phyloP scores from a whole-genome alignment of 768 basidiomycete species.

The Psilocybe azurescens region DNA sequence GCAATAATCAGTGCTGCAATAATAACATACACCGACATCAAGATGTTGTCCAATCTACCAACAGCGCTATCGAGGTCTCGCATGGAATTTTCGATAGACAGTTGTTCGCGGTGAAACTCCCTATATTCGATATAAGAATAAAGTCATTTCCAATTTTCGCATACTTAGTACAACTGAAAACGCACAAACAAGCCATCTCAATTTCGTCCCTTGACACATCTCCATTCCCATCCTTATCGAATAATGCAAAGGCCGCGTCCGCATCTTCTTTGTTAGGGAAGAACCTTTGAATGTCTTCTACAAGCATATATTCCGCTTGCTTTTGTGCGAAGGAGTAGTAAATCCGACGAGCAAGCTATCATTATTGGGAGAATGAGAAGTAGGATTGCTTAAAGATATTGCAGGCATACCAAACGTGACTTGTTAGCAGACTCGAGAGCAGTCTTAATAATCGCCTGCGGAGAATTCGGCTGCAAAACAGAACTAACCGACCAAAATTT shows the following conservation, averaged over 20 bases:
- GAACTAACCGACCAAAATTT: constrained; percentile 42
- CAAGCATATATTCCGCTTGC: constrained; percentile 59
- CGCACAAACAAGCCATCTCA: constrained; percentile 75
- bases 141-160: not conserved
- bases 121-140: constrained; percentile 36
- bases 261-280: constrained; percentile 74
- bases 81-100: constrained; percentile 87
- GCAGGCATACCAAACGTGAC: constrained; percentile 58
- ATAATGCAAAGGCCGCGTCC: constrained; percentile 67
- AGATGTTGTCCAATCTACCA: constrained; percentile 82
- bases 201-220: constrained; percentile 75
- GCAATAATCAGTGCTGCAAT: constrained; percentile 80
- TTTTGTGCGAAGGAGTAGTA: constrained; percentile 84
- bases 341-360: constrained; percentile 78
- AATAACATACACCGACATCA: constrained; percentile 81
- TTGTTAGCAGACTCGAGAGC: constrained; percentile 84
- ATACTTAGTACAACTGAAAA: constrained; percentile 16
- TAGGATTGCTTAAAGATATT: not conserved
- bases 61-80: constrained; percentile 90
- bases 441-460: constrained; percentile 78
- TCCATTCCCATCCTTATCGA: constrained; percentile 77
- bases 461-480: constrained; percentile 89
- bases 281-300: constrained; percentile 73
- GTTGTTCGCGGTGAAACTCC: constrained; percentile 84
- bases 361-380: constrained; percentile 10